A percentile compares a stretch with the other conserved stretches of the same genome.
These are phyloP conservation scores for Echium plantagineum DNA, from an alignment of 257 asterid genomes.

Conservation along the genomic window DNA sequence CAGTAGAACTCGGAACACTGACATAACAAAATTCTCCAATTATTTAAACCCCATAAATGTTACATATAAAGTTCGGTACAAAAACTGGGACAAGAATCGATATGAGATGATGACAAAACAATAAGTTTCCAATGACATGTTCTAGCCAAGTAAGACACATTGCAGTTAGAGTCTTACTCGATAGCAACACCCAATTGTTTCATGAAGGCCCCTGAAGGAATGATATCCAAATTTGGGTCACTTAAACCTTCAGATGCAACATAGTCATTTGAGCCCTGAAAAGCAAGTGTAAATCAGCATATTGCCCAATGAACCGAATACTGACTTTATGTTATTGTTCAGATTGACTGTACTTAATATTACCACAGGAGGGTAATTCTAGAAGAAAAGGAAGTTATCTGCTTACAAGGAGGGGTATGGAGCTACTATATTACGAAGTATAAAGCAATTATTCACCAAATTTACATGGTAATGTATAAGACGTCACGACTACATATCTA, in stretches of 20 bases:
- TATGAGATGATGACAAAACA: neutral
- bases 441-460: too few relatives aligned
- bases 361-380: neutral
- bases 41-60: neutral
- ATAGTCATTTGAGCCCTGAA: conserved; percentile 52
- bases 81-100: neutral
- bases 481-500: neutral
- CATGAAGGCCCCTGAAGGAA: conserved; percentile 57
- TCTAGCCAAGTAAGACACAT: neutral
- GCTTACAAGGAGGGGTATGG: neutral
- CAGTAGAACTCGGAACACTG: neutral
- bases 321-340: neutral
- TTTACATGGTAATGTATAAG: neutral
- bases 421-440: too few relatives aligned
- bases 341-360: neutral
- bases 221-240: conserved; percentile 34
- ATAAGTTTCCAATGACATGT: too few relatives aligned
- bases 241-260: conserved; percentile 33
- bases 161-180: conserved; percentile 47
- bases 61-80: neutral
- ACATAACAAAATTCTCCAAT: neutral
- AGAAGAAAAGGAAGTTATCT: neutral
- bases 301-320: neutral
- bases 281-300: neutral
- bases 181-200: conserved; percentile 84